Conservation (phyloP, 768 basidiomycete species). For the Leccinum imitatum region DNA sequence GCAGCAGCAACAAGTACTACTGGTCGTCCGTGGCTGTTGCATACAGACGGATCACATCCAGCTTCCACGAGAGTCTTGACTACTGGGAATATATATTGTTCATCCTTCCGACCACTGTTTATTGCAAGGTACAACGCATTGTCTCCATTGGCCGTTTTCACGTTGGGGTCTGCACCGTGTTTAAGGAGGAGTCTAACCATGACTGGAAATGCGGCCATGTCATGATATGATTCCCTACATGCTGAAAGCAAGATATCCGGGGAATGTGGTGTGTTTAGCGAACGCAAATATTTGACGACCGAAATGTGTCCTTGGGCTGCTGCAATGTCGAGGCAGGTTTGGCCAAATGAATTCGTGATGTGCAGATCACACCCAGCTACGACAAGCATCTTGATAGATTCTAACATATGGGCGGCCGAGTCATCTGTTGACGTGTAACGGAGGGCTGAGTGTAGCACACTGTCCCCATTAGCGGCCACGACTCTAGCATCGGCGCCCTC, state of each 20-base stretch:
- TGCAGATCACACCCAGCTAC: neutral
- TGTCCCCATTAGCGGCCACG: too few relatives aligned
- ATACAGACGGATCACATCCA: neutral
- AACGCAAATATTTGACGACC: too few relatives aligned
- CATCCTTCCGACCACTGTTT: rapidly evolving
- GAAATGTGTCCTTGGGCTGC: neutral
- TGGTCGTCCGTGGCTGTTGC: neutral
- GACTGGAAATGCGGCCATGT: neutral
- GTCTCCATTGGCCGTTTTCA: neutral
- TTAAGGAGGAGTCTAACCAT: neutral
- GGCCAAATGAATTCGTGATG: neutral
- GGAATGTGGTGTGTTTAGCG: too few relatives aligned
- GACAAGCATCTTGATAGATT: neutral
- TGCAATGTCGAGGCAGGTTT: neutral
- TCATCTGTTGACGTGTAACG: too few relatives aligned
- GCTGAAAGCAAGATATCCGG: neutral
- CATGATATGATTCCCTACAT: neutral
- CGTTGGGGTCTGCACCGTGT: neutral
- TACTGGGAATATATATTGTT: neutral
- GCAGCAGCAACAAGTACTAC: neutral
- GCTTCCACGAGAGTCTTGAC: neutral
- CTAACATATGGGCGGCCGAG: neutral
- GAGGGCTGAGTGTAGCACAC: too few relatives aligned
- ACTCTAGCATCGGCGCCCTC: neutral
- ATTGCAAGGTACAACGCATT: neutral